phyloP scores from a whole-genome alignment of 441 rosid species.

The Metrosideros polymorpha region DNA sequence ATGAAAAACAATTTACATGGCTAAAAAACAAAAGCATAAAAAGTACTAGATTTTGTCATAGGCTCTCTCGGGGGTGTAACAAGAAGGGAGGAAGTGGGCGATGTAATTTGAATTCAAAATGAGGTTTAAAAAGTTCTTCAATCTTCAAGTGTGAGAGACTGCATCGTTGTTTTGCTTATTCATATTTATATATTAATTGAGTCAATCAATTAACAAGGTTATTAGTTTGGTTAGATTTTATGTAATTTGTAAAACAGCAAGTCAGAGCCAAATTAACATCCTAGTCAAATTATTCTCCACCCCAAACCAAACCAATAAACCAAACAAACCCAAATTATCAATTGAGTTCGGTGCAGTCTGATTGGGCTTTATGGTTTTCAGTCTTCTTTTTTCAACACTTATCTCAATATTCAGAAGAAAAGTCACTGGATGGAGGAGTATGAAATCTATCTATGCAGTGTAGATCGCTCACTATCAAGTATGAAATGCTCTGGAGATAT shows the following conservation, averaged over 20 bases:
- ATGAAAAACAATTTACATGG: background rate
- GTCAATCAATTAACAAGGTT: background rate
- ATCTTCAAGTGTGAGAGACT: background rate
- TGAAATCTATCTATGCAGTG: background rate
- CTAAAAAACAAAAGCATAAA: background rate
- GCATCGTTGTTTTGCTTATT: background rate
- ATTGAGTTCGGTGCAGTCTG: background rate
- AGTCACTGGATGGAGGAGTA: background rate
- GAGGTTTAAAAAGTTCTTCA: background rate
- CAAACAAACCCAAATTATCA: background rate
- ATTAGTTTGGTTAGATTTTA: background rate
- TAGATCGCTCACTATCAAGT: conserved; percentile 69
- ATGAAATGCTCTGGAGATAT: conserved; percentile 70
- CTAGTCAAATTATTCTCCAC: background rate
- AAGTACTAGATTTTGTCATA: background rate
- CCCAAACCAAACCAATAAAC: background rate
- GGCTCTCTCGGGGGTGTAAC: background rate
- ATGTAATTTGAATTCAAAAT: background rate
- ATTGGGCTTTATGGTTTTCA: background rate
- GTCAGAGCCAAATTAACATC: background rate
- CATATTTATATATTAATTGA: background rate
- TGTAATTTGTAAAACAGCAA: background rate
- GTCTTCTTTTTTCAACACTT: background rate
- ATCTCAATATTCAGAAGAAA: background rate
- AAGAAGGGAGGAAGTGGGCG: background rate